Base-by-base conservation (phyloP, 2,329 filamentous ascomycete genomes). In the Pseudocercospora macadamiae region DNA sequence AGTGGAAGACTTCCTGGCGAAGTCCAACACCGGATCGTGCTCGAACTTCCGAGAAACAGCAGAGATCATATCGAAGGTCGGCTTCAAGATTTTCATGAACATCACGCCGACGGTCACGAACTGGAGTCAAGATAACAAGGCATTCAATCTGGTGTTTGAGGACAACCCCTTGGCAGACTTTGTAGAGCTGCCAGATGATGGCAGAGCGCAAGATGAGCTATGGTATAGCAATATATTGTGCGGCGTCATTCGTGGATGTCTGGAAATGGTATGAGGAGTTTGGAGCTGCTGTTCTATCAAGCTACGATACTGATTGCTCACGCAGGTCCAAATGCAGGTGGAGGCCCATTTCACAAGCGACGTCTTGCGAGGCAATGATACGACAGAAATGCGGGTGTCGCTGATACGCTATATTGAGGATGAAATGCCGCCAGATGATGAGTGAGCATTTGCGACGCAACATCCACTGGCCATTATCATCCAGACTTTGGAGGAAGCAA, bases 181-280 rank as follows among this genome's bases (percentile, higher is more conserved):
- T 77, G 95, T 99, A 49, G 95, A 99, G 76, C 80, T 99, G 42
- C 95, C 95, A 0, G 95, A 99, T 73, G 95, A 99, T 76, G 95
- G 93, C 52, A 85, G 92, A 64, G 91, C 95, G 3, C 95, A 99
- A 76, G 93, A 97, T 71, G 93, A 97, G 78, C 80, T 99, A 36
- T 99, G 95, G 95, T 99, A 96, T 76, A 97, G 92, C 4, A 99
- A 97, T 76, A 96, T 99, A 57, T 83, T 97, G 42, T 97, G 95
- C 69, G 95, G 95, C 42, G 90, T 99, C 42, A 79, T 99, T 61
- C 83, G 95, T 67, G 95, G 95, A 12, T 89, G 93, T 1, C 76
- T 99, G 59, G 95, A 99, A 76, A 99, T 99, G 95, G 93, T 97
- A 71, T 66, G 78, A 70, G 3, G 3, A 26, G 44, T 21, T 18